Conservation (phyloP, 1,139 yeast genomes). For the Candida neerlandica region DNA sequence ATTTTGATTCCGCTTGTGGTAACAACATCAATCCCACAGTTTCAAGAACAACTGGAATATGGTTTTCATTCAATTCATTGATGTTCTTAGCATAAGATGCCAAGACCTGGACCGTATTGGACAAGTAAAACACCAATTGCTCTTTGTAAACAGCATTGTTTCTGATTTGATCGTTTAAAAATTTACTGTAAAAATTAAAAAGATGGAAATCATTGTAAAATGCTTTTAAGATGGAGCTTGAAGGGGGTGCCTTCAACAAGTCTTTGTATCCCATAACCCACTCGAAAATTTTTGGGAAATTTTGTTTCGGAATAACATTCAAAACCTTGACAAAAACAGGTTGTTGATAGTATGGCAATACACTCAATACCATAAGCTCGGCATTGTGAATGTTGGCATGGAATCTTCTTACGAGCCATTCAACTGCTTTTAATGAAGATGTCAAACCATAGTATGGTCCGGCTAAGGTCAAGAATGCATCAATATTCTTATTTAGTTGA, state of each 20-base stretch:
- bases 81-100: slow-evolving; percentile 40
- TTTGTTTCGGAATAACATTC: slow-evolving; percentile 62
- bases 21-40: slow-evolving; percentile 55
- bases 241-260: slow-evolving; percentile 63
- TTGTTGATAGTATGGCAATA: slow-evolving; percentile 75
- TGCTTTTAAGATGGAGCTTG: slow-evolving; percentile 69
- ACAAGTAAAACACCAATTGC: slow-evolving; percentile 75
- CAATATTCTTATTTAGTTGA: slow-evolving; percentile 73
- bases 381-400: slow-evolving; percentile 81
- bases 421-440: slow-evolving; percentile 81
- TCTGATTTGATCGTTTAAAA: slow-evolving; percentile 55
- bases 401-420: slow-evolving; percentile 94
- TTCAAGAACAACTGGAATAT: slow-evolving; percentile 59
- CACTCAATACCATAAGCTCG: slow-evolving; percentile 68
- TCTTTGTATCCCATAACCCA: slow-evolving; percentile 75
- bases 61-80: slow-evolving; percentile 30
- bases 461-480: slow-evolving; percentile 71
- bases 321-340: slow-evolving; percentile 76
- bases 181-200: slow-evolving; percentile 64
- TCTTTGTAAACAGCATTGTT: slow-evolving; percentile 65
- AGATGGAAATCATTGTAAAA: slow-evolving; percentile 68
- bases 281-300: slow-evolving; percentile 74
- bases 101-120: slow-evolving; percentile 66
- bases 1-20: slow-evolving; percentile 22
- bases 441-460: slow-evolving; percentile 75